Conservation (phyloP, 495 filamentous ascomycete genomes). For the Penicillium antarcticum region DNA sequence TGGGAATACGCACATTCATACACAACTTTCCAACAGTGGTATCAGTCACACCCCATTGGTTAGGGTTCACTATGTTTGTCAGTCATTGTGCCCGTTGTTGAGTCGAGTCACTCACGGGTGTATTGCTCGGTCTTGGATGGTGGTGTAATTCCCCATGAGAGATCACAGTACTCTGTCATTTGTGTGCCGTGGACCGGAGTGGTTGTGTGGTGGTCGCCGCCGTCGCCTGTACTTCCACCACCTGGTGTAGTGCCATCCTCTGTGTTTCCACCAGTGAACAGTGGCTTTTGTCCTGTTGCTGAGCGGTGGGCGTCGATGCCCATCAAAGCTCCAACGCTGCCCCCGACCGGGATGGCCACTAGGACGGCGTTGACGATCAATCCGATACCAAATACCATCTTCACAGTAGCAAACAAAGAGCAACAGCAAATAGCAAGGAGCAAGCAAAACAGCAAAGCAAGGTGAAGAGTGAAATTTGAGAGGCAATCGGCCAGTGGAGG, state of each 20-base stretch:
- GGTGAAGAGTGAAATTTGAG: background rate
- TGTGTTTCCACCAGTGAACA: conserved; percentile 17
- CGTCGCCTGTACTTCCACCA: conserved; percentile 1
- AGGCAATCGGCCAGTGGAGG: background rate
- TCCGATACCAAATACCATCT: conserved; percentile 15
- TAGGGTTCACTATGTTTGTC: conserved; percentile 27
- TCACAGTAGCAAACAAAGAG: background rate
- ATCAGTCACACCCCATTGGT: conserved; percentile 28
- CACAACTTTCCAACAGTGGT: conserved; percentile 15
- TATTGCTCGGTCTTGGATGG: conserved; percentile 20
- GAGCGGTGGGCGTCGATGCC: conserved; percentile 37
- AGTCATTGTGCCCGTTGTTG: background rate
- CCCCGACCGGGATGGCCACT: conserved; percentile 37
- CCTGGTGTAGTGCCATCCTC: background rate
- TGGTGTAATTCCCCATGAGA: conserved; percentile 22
- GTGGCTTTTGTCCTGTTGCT: conserved; percentile 22
- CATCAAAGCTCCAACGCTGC: conserved; percentile 32
- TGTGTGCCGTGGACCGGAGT: conserved; percentile 12
- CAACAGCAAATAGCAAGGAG: background rate
- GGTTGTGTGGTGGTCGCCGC: conserved; percentile 1
- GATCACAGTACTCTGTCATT: conserved; percentile 18
- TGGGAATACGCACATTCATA: conserved; percentile 25
- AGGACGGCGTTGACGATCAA: conserved; percentile 36
- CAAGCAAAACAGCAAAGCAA: conserved; percentile 1
- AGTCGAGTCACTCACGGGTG: conserved; percentile 17